phyloP scores from a whole-genome alignment of 192 early-diverging fungal species.

The Geranomyces michiganensis region DNA sequence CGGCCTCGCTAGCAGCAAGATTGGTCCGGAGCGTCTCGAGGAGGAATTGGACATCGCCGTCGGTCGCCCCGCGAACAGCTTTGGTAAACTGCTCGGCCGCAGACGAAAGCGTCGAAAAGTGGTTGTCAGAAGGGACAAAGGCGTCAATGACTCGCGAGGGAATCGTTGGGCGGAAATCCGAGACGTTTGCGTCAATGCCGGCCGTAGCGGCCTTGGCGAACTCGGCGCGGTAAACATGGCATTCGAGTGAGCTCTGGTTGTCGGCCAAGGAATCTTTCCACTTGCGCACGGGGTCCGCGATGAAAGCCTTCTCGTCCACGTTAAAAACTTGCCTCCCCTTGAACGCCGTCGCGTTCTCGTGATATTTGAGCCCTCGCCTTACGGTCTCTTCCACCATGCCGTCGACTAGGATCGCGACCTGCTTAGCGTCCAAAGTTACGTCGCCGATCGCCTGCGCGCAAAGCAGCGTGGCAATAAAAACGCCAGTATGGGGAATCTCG shows the following conservation, averaged over 20 bases:
- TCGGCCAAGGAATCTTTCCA: not conserved
- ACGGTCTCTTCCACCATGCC: not conserved
- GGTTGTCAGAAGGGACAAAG: not conserved
- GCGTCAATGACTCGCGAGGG: not conserved
- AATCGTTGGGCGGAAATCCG: too few species aligned
- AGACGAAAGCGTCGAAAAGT: not conserved
- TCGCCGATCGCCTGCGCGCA: not conserved
- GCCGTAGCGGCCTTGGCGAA: too few species aligned
- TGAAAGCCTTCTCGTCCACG: not conserved
- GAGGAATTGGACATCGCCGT: not conserved
- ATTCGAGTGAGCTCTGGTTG: too few species aligned
- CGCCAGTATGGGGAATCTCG: not conserved
- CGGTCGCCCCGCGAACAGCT: not conserved
- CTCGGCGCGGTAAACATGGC: too few species aligned
- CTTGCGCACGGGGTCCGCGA: not conserved
- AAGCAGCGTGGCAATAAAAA: not conserved
- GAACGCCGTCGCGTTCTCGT: not conserved
- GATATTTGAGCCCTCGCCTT: not conserved
- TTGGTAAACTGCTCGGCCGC: not conserved
- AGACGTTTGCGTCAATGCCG: too few species aligned
- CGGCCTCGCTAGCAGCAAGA: not conserved
- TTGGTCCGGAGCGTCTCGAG: not conserved
- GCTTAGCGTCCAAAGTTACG: not conserved
- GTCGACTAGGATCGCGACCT: not conserved
- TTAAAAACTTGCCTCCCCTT: not conserved